Conservation (phyloP, 2,329 filamentous ascomycete species). For the Claviceps lovelessii region DNA sequence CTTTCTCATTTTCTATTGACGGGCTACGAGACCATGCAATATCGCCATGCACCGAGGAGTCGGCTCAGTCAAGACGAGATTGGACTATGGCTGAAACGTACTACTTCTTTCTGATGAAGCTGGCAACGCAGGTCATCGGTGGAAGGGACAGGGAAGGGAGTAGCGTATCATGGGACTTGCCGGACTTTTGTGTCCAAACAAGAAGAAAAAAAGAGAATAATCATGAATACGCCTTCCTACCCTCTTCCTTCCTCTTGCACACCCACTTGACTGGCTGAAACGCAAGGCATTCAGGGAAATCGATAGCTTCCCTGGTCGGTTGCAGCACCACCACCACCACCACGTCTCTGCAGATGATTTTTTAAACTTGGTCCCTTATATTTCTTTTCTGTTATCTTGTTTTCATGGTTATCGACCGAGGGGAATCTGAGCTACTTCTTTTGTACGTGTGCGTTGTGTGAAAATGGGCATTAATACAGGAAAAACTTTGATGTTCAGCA, state of each 20-base stretch:
- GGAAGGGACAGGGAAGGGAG: neutral
- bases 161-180: neutral
- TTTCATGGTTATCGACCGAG: conserved; percentile 4
- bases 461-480: conserved; percentile 11
- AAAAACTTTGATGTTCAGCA: neutral
- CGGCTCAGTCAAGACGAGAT: conserved; percentile 1
- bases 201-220: neutral
- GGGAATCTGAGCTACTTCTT: conserved; percentile 5
- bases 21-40: conserved; percentile 6
- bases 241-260: neutral
- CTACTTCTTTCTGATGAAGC: neutral
- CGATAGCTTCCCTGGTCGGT: neutral
- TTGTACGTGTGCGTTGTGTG: conserved; percentile 4
- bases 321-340: neutral
- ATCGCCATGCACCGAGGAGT: conserved; percentile 9
- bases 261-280: neutral
- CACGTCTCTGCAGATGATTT: neutral
- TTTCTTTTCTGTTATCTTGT: neutral
- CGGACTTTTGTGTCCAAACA: neutral
- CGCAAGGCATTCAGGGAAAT: neutral
- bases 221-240: neutral
- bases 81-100: neutral
- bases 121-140: neutral
- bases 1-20: conserved; percentile 3
- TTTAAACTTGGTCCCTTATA: neutral